Evolutionary conservation across 2,329 filamentous ascomycete species (phyloP), one percentile per base, ranked within the genome.

Genomic region (Ophiocordyceps robertsii): DNA sequence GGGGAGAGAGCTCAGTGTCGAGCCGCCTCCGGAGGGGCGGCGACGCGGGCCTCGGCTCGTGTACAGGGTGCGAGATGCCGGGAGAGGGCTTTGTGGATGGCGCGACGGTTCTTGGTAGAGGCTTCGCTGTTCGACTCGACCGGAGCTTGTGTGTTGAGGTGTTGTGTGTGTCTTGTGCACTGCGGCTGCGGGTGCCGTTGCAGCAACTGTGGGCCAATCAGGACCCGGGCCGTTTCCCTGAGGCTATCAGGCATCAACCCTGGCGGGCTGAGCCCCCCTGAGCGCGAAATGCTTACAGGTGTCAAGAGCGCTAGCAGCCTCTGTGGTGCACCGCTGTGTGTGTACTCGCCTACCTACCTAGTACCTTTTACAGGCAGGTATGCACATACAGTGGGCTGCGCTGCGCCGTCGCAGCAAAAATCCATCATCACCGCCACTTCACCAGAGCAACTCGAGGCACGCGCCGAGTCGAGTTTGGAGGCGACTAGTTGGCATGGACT

Each of bases 201-300:
- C 31, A 29, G 46, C 40, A 49, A 42, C 44, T 47, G 32, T 43
- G 38, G 47, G 37, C 60, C 53, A 61, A 63, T 62, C 51, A 58
- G 33, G 17, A 14, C 44, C 38, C 33, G 40, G 17, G 41, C 37
- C 29, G 35, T 19, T 43, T 38, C 10, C 38, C 43, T 60, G 53
- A 64, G 62, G 61, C 61, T 54, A 51, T 53, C 58, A 63, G 62
- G 60, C 62, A 63, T 51, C 57, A 58, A 62, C 44, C 40, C 19
- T 19, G 3, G 19, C 19, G 19, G 19, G 19, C 19, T 19, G 3
- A 4, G 7, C 24, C 24, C 24, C 24, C 24, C 24, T 27, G 24
- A 9, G 24, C 24, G 19, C 19, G 19, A 19, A 27, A 27, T 4
- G 24, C 7, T 27, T 27, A 3, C 24, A 27, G 24, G 24, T 27